Evolutionary conservation across 2,329 filamentous ascomycete genomes (phyloP).

Genomic region (Trichoderma oligosporum): DNA sequence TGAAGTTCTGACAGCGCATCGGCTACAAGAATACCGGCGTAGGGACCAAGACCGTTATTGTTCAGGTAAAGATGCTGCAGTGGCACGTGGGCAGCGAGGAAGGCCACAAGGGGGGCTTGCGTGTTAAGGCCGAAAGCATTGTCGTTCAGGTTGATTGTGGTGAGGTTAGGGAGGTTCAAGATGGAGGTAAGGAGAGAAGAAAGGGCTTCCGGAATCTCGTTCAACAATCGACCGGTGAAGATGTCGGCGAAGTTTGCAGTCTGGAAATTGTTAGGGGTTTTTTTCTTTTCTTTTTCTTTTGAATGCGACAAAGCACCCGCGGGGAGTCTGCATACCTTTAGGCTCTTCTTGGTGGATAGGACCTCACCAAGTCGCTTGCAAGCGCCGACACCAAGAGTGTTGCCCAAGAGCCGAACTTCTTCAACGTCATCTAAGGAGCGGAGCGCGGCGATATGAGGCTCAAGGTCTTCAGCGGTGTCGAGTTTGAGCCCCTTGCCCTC

Average conservation of each 20-base stretch:
- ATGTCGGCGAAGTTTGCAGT: conserved; percentile 92
- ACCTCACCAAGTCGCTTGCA: conserved; percentile 81
- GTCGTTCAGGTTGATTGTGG: conserved; percentile 92
- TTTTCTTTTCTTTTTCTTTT: neutral
- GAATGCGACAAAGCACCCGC: neutral
- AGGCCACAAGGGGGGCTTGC: conserved; percentile 85
- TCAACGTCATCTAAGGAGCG: conserved; percentile 69
- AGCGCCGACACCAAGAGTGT: conserved; percentile 87
- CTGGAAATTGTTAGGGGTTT: conserved; percentile 37
- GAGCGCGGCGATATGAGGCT: conserved; percentile 75
- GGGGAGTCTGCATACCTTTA: conserved; percentile 54
- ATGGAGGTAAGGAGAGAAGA: conserved; percentile 81
- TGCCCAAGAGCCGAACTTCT: conserved; percentile 82
- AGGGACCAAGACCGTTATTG: conserved; percentile 95
- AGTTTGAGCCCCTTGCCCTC: conserved; percentile 92
- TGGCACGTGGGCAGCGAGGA: conserved; percentile 82
- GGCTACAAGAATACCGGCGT: conserved; percentile 83
- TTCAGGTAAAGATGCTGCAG: conserved; percentile 94
- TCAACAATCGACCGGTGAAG: conserved; percentile 89
- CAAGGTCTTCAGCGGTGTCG: conserved; percentile 80
- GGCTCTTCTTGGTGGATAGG: conserved; percentile 75
- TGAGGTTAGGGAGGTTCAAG: conserved; percentile 78
- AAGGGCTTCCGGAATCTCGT: conserved; percentile 88
- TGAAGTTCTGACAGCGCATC: conserved; percentile 82
- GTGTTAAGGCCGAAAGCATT: conserved; percentile 98